Base-by-base conservation (phyloP, 257 asterid genomes). In the Leonotis leonurus region DNA sequence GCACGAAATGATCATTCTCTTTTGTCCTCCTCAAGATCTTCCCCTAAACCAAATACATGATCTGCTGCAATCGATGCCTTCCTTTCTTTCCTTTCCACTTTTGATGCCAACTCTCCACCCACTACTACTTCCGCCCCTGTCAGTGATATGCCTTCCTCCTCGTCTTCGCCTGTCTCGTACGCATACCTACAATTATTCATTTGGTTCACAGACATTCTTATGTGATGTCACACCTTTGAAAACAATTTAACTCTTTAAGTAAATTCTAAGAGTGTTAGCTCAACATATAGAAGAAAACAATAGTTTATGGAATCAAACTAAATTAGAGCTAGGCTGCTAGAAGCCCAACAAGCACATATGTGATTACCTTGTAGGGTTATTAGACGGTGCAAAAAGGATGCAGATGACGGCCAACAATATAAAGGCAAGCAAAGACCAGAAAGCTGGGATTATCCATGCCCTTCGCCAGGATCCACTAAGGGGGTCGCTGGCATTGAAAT, bases 401-500 rank as follows among this genome's bases (percentile, higher is more conserved):
- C 96, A 86, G 56, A 92, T 83, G 52, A 92, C 82, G 72, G 73
- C 82, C 78, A 92, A 74, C 72, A 92, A 72, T 18, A 82, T 61
- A 79, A 83, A 89, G 8, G 97, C 86, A 46, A 93, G 89, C 72
- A 81, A 41, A 44, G 88, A 85, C 99, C 99, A 89, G 80, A 93
- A 93, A 46, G 96, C 96, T 53, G 96, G 88, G 70, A 93, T 89
- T 62, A 93, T 74, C 99, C 99, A 93, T 8, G 99, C 89, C 77
- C 89, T 80, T 82, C 85, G 84, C 97, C 99, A 93, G 43, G 80
- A 43, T 74, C 83, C 99, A 40, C 97, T 83, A 56, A 80, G 77
- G 29, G 97, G 99, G 66, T 89, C 99, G 70, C 95, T 92, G 46
- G 99, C 95, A 80, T 93, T 89, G 68, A 89, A 87, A 76, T 93